Conservation (phyloP, 306 rosid species). For the Vicia villosa region DNA sequence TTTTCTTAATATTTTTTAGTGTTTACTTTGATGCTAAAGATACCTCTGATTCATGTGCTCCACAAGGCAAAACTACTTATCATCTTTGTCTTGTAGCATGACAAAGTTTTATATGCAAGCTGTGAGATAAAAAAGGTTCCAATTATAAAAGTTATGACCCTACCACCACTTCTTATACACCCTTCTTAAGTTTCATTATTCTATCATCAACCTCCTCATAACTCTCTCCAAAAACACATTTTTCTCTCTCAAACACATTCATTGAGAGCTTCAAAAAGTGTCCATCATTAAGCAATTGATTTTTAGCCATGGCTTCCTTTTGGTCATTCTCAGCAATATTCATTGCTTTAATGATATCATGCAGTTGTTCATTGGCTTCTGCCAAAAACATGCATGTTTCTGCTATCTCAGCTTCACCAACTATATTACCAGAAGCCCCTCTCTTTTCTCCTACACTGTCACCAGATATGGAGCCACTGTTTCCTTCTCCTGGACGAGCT, state of each 20-base stretch:
- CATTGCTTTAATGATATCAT: constrained; percentile 26
- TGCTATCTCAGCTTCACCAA: constrained; percentile 52
- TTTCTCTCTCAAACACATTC: constrained; percentile 39
- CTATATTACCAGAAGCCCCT: constrained; percentile 42
- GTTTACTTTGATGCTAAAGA: constrained; percentile 28
- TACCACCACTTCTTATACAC: constrained; percentile 44
- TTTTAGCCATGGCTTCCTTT: constrained; percentile 46
- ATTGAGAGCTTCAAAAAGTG: constrained; percentile 15
- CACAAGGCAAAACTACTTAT: constrained; percentile 33
- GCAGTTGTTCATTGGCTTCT: constrained; percentile 25
- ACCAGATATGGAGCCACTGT: constrained; percentile 53
- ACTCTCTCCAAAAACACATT: constrained; percentile 30
- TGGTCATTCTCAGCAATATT: constrained; percentile 35
- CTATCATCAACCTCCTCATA: constrained; percentile 42
- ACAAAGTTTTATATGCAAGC: constrained; percentile 29
- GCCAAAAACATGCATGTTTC: constrained; percentile 38
- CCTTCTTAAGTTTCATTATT: constrained; percentile 37
- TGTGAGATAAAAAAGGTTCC: constrained; percentile 36
- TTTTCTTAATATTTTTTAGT: constrained; percentile 16
- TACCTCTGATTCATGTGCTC: constrained; percentile 43
- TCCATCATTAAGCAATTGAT: constrained; percentile 43
- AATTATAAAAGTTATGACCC: constrained; percentile 34
- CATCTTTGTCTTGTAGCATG: constrained; percentile 49
- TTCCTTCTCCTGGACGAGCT: constrained; percentile 44
- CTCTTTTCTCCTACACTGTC: constrained; percentile 40